Base-by-base conservation (phyloP, 352 stramenopile genomes). In the Pythium biforme region DNA sequence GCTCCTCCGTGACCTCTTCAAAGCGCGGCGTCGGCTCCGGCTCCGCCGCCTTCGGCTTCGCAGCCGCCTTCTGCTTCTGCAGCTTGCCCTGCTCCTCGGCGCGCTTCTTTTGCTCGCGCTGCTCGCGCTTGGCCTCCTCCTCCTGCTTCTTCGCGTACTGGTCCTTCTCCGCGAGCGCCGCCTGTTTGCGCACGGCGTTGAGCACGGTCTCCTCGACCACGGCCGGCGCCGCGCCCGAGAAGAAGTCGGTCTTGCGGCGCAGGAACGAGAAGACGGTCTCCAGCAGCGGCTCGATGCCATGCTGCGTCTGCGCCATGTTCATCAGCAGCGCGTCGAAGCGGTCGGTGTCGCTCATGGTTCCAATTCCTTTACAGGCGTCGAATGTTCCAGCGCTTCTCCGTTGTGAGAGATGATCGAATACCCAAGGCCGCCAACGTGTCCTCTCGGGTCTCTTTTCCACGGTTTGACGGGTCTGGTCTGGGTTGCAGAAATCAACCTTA, bases 231-330 rank as follows among this genome's bases (percentile, higher is more conserved):
- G 93, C 95, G 11, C 96, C 97, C 9, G 94, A 81, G 74, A 99
- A 99, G 69, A 99, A 99, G 81, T 99, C 97, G 19, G 97, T 99
- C 79, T 99, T 99, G 55, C 97, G 95, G 23, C 97, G 86, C 61
- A 99, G 74, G 72, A 99, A 99, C 1, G 94, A 98, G 75, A 99
- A 99, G 23, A 99, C 88, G 1, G 94, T 98, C 64, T 99, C 94
- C 69, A 99, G 88, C 34, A 99, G 78, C 22, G 96, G 96, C 76
- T 99, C 98, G 70, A 99, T 99, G 46, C 97, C 97, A 43, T 83
- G 78, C 64, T 97, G 88, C 66, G 97, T 94, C 79, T 99, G 95
- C 58, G 97, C 96, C 41, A 99, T 95, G 69, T 96, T 98, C 78
- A 99, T 76, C 65, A 99, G 92, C 69, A 99, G 81, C 22, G 83